Conservation (phyloP, 441 rosid species). For the Lepidium campestre region DNA sequence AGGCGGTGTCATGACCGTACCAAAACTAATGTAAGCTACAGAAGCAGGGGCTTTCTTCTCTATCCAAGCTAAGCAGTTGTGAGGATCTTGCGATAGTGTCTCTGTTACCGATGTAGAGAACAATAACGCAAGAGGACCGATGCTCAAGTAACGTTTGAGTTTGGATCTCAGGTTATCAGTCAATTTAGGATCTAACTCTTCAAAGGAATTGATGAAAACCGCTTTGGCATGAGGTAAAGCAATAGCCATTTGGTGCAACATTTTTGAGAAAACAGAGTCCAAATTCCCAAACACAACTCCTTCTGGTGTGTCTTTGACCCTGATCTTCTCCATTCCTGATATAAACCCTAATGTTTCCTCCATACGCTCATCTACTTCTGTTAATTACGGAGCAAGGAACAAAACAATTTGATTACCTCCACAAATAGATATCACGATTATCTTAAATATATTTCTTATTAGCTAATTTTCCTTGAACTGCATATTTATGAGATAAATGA, state of each 20-base stretch:
- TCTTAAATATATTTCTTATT: neutral
- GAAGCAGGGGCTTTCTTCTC: conserved; percentile 34
- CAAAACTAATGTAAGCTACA: conserved; percentile 55
- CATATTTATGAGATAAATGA: neutral
- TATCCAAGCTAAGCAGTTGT: conserved; percentile 47
- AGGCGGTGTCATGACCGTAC: conserved; percentile 39
- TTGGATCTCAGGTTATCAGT: conserved; percentile 38
- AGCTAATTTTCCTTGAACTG: neutral
- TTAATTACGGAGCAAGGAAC: neutral
- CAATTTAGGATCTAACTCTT: conserved; percentile 41
- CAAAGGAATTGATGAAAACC: conserved; percentile 49
- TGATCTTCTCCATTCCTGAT: conserved; percentile 53
- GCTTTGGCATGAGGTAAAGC: conserved; percentile 45
- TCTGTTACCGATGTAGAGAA: neutral
- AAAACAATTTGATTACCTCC: neutral
- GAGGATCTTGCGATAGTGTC: conserved; percentile 18
- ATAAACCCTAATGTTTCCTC: conserved; percentile 39
- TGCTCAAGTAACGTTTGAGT: conserved; percentile 33
- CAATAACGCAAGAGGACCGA: conserved; percentile 41
- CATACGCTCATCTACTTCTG: conserved; percentile 25
- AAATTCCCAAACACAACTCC: conserved; percentile 38
- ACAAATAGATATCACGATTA: too few species aligned
- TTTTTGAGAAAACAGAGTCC: conserved; percentile 43
- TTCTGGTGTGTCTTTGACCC: conserved; percentile 45
- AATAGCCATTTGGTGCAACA: conserved; percentile 42